These are phyloP conservation scores for Apiotrichum domesticum DNA, from an alignment of 1,284 basidiomycete genomes.

Conservation along the genomic window DNA sequence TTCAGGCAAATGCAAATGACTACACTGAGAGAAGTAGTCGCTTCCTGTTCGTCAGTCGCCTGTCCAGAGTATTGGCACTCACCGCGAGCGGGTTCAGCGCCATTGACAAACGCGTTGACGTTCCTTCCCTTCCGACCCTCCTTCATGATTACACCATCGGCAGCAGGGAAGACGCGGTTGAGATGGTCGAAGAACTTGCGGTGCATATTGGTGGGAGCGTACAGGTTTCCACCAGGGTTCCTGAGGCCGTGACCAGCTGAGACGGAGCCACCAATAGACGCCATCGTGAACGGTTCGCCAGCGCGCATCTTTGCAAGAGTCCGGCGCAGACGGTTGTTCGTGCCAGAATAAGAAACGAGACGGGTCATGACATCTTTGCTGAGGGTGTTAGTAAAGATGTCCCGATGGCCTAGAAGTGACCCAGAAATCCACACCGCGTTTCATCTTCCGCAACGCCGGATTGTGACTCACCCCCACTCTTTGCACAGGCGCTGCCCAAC, in stretches of 20 bases:
- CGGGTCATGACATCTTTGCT: neutral
- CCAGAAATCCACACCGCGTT: no score
- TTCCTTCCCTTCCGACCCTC: conserved; percentile 4
- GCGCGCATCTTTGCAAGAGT: conserved; percentile 20
- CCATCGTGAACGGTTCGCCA: conserved; percentile 25
- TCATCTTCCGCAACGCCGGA: no score
- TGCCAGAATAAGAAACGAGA: conserved; percentile 5
- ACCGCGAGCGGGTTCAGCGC: conserved; percentile 24
- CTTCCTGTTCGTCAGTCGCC: neutral
- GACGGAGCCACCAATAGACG: conserved; percentile 24
- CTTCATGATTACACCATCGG: neutral
- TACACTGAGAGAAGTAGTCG: conserved; percentile 32
- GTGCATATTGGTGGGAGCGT: conserved; percentile 31
- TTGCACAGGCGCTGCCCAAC: no score
- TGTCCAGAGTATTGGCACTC: neutral
- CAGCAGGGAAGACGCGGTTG: conserved; percentile 30
- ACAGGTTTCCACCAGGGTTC: conserved; percentile 2
- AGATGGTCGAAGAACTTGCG: conserved; percentile 36
- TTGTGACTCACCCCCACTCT: no score
- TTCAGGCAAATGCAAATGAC: conserved; percentile 24
- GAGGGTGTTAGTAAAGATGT: no score
- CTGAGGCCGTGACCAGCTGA: conserved; percentile 31
- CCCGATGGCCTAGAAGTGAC: no score
- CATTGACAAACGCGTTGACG: conserved; percentile 27
- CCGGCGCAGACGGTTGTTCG: conserved; percentile 22